Base-by-base conservation (phyloP, 208 protist genomes). In the Sergeia podlipaevii region DNA sequence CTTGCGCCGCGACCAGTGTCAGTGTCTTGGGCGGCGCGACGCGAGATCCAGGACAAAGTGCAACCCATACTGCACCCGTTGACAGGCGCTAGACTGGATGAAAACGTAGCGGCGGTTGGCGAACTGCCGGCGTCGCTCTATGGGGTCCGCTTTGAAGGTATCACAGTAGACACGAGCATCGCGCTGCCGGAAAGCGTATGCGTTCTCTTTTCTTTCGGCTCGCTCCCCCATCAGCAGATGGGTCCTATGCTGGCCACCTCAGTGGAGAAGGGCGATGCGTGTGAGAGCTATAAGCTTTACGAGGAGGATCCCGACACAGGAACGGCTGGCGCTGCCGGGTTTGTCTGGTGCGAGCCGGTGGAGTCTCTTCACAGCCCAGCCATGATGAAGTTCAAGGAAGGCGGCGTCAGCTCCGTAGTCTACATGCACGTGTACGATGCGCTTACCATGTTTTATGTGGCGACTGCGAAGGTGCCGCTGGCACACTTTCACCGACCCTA, bases 401-500 rank as follows among this genome's bases (percentile, higher is more conserved):
- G 47, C 8, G 51, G 48, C 32, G 69, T 36, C 50, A 45, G 70
- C 45, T 50, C 73, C 17, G 68, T 56, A 1, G 28, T 95, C 11
- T 91, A 95, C 68, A 56, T 95, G 34, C 88, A 95, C 59, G 24
- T 92, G 2, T 95, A 91, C 67, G 70, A 95, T 55, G 88, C 84
- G 5, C 69, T 91, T 23, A 91, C 73, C 13, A 95, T 95, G 88
- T 95, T 95, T 66, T 95, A 95, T 71, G 47, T 92, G 17, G 71
- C 68, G 13, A 91, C 77, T 38, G 78, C 79, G 3, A 45, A 56
- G 3, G 43, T 95, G 11, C 60, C 75, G 13, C 56, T 95, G 15
- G 37, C 71, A 11, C 63, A 79, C 48, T 95, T 95, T 67, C 79
- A 66, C 21, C 78, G 88, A 2, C 84, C 88, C 1, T 66, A 75